A percentile compares a stretch with the other conserved stretches of the same genome.
Conservation (phyloP, 257 asterid genomes). For the Ocimum tenuiflorum region DNA sequence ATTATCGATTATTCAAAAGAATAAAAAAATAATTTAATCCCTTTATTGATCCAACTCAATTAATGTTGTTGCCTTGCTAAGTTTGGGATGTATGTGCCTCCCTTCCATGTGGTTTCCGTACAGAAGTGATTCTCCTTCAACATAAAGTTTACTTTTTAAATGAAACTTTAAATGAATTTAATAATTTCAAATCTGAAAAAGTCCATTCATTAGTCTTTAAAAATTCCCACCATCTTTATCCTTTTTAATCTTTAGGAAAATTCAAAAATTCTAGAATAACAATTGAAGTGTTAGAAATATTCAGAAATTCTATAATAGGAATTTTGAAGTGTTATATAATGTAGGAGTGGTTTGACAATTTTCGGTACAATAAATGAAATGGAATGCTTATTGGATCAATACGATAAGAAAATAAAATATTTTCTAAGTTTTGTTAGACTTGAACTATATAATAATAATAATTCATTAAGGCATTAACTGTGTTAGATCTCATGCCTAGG, state of each 20-base stretch:
- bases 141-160: not conserved
- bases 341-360: too few relatives aligned
- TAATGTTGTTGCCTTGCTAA: not conserved
- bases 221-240: not conserved
- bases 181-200: not conserved
- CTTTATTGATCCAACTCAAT: conserved; percentile 18
- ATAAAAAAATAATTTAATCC: not conserved
- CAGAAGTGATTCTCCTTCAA: not conserved
- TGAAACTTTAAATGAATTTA: conserved; percentile 3
- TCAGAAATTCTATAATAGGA: too few relatives aligned
- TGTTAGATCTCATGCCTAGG: too few relatives aligned
- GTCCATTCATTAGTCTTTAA: not conserved
- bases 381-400: too few relatives aligned
- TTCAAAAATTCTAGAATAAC: conserved; percentile 2
- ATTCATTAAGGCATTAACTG: too few relatives aligned
- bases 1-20: not conserved
- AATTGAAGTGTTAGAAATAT: not conserved
- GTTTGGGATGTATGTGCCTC: not conserved
- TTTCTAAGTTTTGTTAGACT: too few relatives aligned
- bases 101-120: conserved; percentile 18
- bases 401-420: too few relatives aligned
- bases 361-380: too few relatives aligned
- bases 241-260: conserved; percentile 7
- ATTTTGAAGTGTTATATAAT: too few relatives aligned
- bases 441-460: too few relatives aligned